A percentile compares a stretch with the other conserved stretches of the same genome.
Evolutionary conservation across 345 rosid genomes (phyloP).

Genomic region (Eucalyptus tenuipes): DNA sequence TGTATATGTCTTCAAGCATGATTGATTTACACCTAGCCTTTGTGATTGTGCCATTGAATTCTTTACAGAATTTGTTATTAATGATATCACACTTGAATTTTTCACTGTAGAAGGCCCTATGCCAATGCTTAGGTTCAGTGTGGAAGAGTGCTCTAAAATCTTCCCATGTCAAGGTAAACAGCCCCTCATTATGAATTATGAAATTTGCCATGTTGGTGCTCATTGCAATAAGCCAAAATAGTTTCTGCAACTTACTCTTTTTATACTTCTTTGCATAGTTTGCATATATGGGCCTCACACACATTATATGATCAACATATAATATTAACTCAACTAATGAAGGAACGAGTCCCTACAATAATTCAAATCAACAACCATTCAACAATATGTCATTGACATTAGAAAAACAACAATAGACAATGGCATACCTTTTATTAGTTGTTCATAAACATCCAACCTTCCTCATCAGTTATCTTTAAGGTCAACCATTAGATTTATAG

Average conservation of each 20-base stretch:
- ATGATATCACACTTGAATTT: too few relatives aligned
- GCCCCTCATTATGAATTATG: neutral
- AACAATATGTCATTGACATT: too few relatives aligned
- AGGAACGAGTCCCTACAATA: too few relatives aligned
- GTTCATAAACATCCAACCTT: neutral
- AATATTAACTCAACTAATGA: too few relatives aligned
- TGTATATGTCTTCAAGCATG: too few relatives aligned
- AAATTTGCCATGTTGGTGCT: neutral
- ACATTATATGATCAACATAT: neutral
- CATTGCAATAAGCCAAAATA: neutral
- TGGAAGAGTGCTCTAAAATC: neutral
- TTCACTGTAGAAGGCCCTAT: neutral
- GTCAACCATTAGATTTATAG: neutral
- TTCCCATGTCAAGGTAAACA: neutral
- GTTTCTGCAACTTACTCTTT: neutral
- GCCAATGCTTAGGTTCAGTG: neutral
- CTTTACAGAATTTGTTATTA: neutral
- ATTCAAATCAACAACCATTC: too few relatives aligned
- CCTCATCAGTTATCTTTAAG: too few relatives aligned
- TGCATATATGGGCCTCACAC: neutral
- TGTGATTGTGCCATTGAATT: neutral
- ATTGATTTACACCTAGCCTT: neutral
- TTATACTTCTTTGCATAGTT: too few relatives aligned
- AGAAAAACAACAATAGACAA: neutral
- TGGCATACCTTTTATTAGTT: neutral